phyloP scores from a whole-genome alignment of 179 eudicot species.

The Silene coronaria region DNA sequence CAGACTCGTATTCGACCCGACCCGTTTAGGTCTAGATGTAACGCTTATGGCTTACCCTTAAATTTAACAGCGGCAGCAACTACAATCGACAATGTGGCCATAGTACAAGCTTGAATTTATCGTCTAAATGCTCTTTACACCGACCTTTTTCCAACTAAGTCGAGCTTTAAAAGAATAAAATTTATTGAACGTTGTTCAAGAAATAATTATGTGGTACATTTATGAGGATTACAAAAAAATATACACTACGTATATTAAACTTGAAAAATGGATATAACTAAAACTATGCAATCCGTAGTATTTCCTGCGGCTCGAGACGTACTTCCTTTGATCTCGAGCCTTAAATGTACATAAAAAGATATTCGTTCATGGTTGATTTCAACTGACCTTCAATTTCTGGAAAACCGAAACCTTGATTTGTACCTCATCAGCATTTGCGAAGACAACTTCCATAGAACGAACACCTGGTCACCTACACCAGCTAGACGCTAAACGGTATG shows the following conservation, averaged over 20 bases:
- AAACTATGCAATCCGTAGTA: background rate
- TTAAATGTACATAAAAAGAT: background rate
- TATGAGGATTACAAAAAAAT: background rate
- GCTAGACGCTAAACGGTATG: too few relatives aligned
- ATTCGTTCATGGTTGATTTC: background rate
- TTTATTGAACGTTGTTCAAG: background rate
- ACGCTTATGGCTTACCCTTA: too few relatives aligned
- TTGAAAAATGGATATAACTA: background rate
- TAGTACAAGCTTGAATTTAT: too few relatives aligned
- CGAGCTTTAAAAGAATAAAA: background rate
- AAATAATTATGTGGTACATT: slow-evolving; percentile 8
- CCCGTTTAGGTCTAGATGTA: too few relatives aligned
- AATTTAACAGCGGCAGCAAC: too few relatives aligned
- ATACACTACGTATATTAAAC: background rate
- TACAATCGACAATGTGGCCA: too few relatives aligned
- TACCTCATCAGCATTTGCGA: background rate
- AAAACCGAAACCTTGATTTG: background rate
- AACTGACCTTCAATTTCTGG: background rate
- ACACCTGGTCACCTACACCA: background rate
- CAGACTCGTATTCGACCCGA: too few relatives aligned
- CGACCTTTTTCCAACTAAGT: too few relatives aligned
- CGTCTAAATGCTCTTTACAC: too few relatives aligned
- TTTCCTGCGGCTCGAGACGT: background rate
- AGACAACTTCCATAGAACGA: background rate
- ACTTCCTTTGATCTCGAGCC: background rate